These are phyloP conservation scores for apple (Malus domestica) DNA, from an alignment of 306 rosid genomes.

Conservation along the genomic window ASM211411v1 NC_041792.1:27019407-27019906, in stretches of 20 bases:
- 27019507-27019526: slow-evolving; percentile 1
- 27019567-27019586: too few relatives aligned
- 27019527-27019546: too few relatives aligned
- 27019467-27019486: neutral
- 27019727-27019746: neutral
- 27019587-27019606: too few relatives aligned
- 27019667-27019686: too few relatives aligned
- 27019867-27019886: slow-evolving; percentile 1
- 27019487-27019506: neutral
- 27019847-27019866: slow-evolving; percentile 7
- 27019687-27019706: too few relatives aligned
- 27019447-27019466: neutral
- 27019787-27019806: slow-evolving; percentile 1
- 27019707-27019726: too few relatives aligned
- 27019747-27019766: neutral
- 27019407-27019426: too few relatives aligned
- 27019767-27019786: neutral
- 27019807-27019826: slow-evolving; percentile 6
- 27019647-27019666: too few relatives aligned
- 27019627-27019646: too few relatives aligned
- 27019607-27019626: too few relatives aligned
- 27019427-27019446: too few relatives aligned
- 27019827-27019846: slow-evolving; percentile 6
- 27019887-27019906: slow-evolving; percentile 11
- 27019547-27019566: too few relatives aligned